Conservation (phyloP, 345 rosid species). For the Gynandropsis gynandra region DNA sequence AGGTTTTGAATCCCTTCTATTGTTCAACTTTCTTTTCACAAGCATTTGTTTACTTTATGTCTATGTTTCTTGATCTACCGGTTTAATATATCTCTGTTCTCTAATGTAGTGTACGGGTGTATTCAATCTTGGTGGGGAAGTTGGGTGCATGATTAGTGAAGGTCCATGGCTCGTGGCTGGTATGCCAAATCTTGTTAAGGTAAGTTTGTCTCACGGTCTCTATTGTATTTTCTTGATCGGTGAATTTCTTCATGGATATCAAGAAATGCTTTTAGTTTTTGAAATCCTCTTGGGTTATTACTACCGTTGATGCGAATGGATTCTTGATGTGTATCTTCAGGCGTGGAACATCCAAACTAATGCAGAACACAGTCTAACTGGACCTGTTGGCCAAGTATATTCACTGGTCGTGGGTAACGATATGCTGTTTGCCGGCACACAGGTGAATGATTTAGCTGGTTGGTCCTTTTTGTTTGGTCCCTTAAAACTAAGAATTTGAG, state of each 20-base stretch:
- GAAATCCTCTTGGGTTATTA: background rate
- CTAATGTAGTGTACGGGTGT: slow-evolving; percentile 53
- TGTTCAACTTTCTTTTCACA: too few species aligned
- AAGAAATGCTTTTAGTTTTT: background rate
- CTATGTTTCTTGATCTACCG: too few species aligned
- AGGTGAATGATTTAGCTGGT: slow-evolving; percentile 38
- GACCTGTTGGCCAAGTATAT: slow-evolving; percentile 95
- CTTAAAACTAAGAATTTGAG: background rate
- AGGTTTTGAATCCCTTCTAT: slow-evolving; percentile 38
- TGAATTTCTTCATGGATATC: background rate
- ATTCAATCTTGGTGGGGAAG: slow-evolving; percentile 68
- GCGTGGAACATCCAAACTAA: slow-evolving; percentile 79
- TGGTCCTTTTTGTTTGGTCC: background rate
- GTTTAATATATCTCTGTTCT: slow-evolving; percentile 6
- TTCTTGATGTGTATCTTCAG: slow-evolving; percentile 30
- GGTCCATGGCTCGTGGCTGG: slow-evolving; percentile 97
- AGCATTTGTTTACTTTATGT: background rate
- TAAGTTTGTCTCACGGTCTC: slow-evolving; percentile 18
- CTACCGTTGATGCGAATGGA: slow-evolving; percentile 3
- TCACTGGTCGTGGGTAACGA: slow-evolving; percentile 75
- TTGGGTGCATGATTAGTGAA: slow-evolving; percentile 90
- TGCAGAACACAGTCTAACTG: slow-evolving; percentile 65
- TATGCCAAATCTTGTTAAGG: slow-evolving; percentile 82
- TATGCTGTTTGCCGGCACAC: slow-evolving; percentile 84
- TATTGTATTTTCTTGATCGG: slow-evolving; percentile 3